phyloP scores from a whole-genome alignment of 768 basidiomycete genomes.

The Psilocybe cyanescens region DNA sequence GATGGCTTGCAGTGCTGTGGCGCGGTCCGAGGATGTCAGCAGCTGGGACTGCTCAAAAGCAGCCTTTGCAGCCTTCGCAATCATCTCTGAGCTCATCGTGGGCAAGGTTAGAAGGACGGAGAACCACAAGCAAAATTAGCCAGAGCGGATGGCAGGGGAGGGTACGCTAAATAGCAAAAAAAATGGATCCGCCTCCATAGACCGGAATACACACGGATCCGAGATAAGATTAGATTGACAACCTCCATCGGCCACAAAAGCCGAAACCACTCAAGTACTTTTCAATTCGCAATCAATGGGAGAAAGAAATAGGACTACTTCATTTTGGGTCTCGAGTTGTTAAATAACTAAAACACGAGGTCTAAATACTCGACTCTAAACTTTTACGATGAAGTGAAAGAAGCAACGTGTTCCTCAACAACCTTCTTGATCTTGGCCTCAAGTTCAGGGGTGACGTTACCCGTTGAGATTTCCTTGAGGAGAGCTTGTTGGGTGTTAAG shows the following conservation, averaged over 20 bases:
- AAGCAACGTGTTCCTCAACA: constrained; percentile 85
- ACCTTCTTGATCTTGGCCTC: constrained; percentile 96
- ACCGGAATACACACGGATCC: constrained; percentile 23
- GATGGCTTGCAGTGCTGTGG: constrained; percentile 74
- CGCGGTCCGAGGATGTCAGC: constrained; percentile 66
- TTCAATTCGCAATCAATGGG: constrained; percentile 8
- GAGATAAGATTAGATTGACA: constrained; percentile 24
- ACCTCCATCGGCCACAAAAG: constrained; percentile 3
- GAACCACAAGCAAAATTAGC: not conserved
- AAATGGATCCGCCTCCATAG: constrained; percentile 1
- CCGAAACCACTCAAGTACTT: not conserved
- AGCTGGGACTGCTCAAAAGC: constrained; percentile 92
- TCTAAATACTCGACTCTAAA: constrained; percentile 30
- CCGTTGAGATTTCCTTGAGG: constrained; percentile 83
- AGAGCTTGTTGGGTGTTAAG: constrained; percentile 76
- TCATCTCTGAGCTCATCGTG: constrained; percentile 40
- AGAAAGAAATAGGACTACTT: constrained; percentile 26
- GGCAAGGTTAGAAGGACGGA: not conserved
- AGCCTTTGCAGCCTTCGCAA: constrained; percentile 79
- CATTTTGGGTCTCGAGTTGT: constrained; percentile 34
- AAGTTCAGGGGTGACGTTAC: constrained; percentile 85
- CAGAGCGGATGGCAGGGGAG: not conserved
- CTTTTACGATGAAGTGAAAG: constrained; percentile 68
- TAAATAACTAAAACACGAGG: constrained; percentile 23
- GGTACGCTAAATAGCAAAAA: not conserved